phyloP scores from a whole-genome alignment of 495 filamentous ascomycete species.

The Daldinia caldariorum region DNA sequence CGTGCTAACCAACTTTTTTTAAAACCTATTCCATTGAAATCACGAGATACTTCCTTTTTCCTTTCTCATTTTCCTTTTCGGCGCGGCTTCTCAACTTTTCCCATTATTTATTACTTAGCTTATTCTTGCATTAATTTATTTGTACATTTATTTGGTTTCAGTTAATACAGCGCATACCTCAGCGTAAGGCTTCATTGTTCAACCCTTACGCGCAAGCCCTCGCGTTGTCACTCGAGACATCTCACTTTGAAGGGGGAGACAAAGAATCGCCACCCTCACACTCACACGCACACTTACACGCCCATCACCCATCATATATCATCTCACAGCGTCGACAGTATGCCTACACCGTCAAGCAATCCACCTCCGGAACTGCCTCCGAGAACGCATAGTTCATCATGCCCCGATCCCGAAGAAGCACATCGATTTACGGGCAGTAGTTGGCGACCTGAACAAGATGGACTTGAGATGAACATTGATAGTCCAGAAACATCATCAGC shows the following conservation, averaged over 20 bases:
- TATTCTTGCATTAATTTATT: constrained; percentile 33
- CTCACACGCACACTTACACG: neutral
- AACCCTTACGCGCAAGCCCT: constrained; percentile 25
- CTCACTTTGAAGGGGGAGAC: neutral
- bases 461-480: constrained; percentile 42
- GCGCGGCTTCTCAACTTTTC: constrained; percentile 21
- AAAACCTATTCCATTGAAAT: constrained; percentile 13
- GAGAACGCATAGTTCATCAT: constrained; percentile 53
- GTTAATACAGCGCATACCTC: neutral
- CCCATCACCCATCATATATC: neutral
- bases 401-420: constrained; percentile 56
- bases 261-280: constrained; percentile 10
- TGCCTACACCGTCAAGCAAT: constrained; percentile 64
- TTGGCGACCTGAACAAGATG: constrained; percentile 46
- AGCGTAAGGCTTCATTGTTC: constrained; percentile 13
- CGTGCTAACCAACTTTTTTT: neutral
- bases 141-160: constrained; percentile 20
- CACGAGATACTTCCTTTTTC: constrained; percentile 20
- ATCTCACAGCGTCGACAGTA: constrained; percentile 39
- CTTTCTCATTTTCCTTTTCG: constrained; percentile 15
- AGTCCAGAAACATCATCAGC: constrained; percentile 39
- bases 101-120: constrained; percentile 1
- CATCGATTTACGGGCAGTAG: constrained; percentile 24
- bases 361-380: constrained; percentile 53
- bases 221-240: constrained; percentile 16